Percentiles rank a stretch among this genome's conserved stretches.
phyloP scores from a whole-genome alignment of 208 protist species.

The Crithidia sp. region DNA sequence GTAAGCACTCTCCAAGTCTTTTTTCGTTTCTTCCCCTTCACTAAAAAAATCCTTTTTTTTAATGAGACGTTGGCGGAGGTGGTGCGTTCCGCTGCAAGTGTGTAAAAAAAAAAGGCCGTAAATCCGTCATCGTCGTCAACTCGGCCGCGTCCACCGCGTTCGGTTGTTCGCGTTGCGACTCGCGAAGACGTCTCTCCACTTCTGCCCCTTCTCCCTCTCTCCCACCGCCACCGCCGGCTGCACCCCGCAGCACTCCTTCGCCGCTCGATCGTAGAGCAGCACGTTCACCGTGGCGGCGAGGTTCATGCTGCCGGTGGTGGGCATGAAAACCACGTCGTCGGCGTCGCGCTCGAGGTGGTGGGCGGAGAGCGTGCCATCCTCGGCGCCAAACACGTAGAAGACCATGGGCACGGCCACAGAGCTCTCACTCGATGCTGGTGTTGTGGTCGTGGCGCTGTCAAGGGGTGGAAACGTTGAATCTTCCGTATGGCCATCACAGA shows the following conservation, averaged over 20 bases:
- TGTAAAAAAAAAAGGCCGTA: no score
- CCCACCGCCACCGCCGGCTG: not conserved
- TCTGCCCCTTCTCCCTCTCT: not conserved
- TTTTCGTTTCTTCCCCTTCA: no score
- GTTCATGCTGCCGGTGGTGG: slow-evolving; percentile 76
- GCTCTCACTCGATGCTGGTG: no score
- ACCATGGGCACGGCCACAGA: slow-evolving; percentile 31
- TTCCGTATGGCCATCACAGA: no score
- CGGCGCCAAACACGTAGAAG: slow-evolving; percentile 73
- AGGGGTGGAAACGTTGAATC: no score
- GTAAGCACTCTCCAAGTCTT: no score
- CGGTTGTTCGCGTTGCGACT: slow-evolving; percentile 69
- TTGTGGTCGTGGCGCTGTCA: no score
- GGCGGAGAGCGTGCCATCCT: slow-evolving; percentile 61
- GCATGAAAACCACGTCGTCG: slow-evolving; percentile 71
- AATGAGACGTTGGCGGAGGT: no score
- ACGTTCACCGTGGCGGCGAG: slow-evolving; percentile 74
- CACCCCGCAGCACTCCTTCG: slow-evolving; percentile 44
- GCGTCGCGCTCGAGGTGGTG: slow-evolving; percentile 45
- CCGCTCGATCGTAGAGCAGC: slow-evolving; percentile 72
- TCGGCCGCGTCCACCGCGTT: slow-evolving; percentile 24
- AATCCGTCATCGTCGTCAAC: not conserved
- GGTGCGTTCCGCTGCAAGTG: no score
- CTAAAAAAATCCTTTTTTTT: no score
- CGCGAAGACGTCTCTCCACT: slow-evolving; percentile 29